Evolutionary conservation across 2,329 filamentous ascomycete genomes (phyloP).

Genomic region (Fusarium armeniacum): DNA sequence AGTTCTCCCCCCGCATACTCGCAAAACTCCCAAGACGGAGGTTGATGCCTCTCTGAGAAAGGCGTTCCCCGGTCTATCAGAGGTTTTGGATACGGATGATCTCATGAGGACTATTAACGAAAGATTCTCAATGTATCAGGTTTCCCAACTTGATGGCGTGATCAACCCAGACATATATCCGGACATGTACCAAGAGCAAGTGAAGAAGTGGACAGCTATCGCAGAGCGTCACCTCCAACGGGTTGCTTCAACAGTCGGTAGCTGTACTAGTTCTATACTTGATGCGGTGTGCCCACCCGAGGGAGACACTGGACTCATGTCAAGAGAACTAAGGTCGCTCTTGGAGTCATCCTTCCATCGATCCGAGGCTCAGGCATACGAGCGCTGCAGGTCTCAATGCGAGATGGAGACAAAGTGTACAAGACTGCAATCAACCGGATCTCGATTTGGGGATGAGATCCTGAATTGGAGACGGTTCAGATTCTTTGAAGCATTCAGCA

Average conservation of each 20-base stretch:
- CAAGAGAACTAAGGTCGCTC: constrained; percentile 26
- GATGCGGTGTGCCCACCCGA: constrained; percentile 32
- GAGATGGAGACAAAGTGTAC: constrained; percentile 28
- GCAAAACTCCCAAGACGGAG: neutral
- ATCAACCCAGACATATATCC: constrained; percentile 52
- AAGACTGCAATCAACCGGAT: constrained; percentile 44
- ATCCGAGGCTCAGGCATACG: neutral
- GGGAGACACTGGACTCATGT: constrained; percentile 34
- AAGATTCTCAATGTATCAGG: constrained; percentile 49
- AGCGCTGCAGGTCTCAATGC: constrained; percentile 16
- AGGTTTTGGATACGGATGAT: neutral
- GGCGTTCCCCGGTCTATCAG: constrained; percentile 14
- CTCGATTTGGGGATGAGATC: constrained; percentile 44
- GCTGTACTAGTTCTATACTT: constrained; percentile 39
- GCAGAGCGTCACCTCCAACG: constrained; percentile 45
- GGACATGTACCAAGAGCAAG: constrained; percentile 52
- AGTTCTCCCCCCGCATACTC: neutral
- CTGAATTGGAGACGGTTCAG: constrained; percentile 40
- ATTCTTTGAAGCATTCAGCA: constrained; percentile 24
- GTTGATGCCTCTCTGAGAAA: neutral
- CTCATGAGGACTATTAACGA: constrained; percentile 43
- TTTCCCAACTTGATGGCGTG: constrained; percentile 53
- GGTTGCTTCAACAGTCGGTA: constrained; percentile 35
- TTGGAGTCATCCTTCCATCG: constrained; percentile 7
- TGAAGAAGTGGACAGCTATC: constrained; percentile 51